phyloP scores from a whole-genome alignment of 2,329 filamentous ascomycete species.

The Elsinoe ampelina region DNA sequence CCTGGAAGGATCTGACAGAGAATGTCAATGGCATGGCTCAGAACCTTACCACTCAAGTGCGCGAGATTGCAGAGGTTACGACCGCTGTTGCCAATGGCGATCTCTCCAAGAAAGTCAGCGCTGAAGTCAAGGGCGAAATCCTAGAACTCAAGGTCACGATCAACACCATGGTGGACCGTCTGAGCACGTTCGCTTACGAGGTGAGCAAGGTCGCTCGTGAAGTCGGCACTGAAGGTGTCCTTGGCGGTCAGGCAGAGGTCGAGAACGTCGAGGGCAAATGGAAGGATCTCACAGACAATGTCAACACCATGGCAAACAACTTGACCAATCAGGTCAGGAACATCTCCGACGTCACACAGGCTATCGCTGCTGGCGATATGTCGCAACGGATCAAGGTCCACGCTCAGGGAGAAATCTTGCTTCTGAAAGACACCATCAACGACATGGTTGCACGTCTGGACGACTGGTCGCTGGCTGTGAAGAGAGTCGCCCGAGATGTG shows the following conservation, averaged over 20 bases:
- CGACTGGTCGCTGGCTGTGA: conserved; percentile 92
- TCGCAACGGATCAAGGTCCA: conserved; percentile 93
- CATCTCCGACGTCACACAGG: conserved; percentile 89
- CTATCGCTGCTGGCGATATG: conserved; percentile 92
- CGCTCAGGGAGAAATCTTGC: conserved; percentile 86
- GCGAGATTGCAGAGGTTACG: conserved; percentile 45
- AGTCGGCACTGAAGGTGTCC: conserved; percentile 54
- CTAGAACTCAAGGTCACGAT: conserved; percentile 72
- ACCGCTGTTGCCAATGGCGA: conserved; percentile 44
- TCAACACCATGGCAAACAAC: conserved; percentile 59
- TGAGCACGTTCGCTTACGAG: conserved; percentile 56
- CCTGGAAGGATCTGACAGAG: conserved; percentile 46
- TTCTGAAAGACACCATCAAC: conserved; percentile 93
- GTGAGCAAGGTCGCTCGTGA: conserved; percentile 58
- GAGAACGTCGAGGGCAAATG: conserved; percentile 58
- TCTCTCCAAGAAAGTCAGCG: conserved; percentile 43
- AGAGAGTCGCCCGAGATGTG: conserved; percentile 90
- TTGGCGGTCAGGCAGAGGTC: conserved; percentile 56
- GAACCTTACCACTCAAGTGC: conserved; percentile 43
- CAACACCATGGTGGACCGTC: conserved; percentile 57
- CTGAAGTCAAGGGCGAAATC: conserved; percentile 44
- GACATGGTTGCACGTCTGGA: conserved; percentile 96
- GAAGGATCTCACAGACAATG: conserved; percentile 58
- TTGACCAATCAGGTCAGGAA: conserved; percentile 64
- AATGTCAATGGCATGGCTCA: conserved; percentile 47